Conservation (phyloP, 345 rosid species). For the Populus simonii region DNA sequence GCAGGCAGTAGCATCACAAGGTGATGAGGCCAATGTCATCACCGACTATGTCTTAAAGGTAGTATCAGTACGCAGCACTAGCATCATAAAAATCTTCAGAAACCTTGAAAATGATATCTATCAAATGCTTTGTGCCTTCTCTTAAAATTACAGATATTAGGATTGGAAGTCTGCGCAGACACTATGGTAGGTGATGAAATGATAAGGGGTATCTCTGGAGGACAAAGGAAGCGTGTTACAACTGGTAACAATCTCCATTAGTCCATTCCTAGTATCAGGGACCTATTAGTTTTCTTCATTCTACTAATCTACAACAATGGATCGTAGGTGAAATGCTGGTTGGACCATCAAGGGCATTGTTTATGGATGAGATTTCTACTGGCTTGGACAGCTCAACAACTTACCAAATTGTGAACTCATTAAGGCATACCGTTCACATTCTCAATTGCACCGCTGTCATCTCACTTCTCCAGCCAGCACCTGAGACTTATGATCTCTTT, state of each 20-base stretch:
- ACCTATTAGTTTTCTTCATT: background rate
- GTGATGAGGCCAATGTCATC: constrained; percentile 55
- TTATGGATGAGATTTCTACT: constrained; percentile 81
- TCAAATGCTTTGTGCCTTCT: background rate
- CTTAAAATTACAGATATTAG: constrained; percentile 48
- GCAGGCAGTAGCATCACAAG: constrained; percentile 53
- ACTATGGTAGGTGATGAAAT: constrained; percentile 68
- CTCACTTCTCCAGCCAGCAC: constrained; percentile 82
- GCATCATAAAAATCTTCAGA: background rate
- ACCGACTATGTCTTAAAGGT: constrained; percentile 88
- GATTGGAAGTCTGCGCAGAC: constrained; percentile 70
- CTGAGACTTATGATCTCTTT: constrained; percentile 64
- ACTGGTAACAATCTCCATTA: constrained; percentile 44
- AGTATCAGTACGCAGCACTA: background rate
- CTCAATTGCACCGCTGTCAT: constrained; percentile 60
- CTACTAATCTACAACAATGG: background rate
- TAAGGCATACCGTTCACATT: constrained; percentile 67
- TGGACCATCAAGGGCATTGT: constrained; percentile 60
- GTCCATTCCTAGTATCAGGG: background rate
- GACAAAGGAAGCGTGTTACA: constrained; percentile 78
- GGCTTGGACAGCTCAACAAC: constrained; percentile 85
- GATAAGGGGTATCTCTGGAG: constrained; percentile 81
- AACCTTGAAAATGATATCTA: background rate
- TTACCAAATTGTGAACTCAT: constrained; percentile 62
- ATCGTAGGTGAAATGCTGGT: constrained; percentile 66